A percentile compares a stretch with the other conserved stretches of the same genome.
phyloP scores from a whole-genome alignment of 2,329 filamentous ascomycete species.

The Paracorniculantispora psalliotae region DNA sequence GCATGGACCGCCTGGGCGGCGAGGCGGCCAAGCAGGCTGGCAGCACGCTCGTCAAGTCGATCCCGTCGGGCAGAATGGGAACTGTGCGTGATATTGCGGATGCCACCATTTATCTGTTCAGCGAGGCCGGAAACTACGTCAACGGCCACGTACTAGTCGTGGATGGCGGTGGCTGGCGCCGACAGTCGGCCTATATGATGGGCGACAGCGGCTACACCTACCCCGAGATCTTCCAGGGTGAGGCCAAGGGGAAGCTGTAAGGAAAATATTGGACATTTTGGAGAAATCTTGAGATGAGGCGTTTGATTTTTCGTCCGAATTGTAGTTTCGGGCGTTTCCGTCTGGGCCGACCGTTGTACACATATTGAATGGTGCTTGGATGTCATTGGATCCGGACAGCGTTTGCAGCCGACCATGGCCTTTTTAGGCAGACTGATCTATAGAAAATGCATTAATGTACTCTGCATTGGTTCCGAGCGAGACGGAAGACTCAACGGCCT shows the following conservation, averaged over 20 bases:
- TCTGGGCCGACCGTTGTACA: background rate
- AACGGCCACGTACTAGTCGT: conserved; percentile 79
- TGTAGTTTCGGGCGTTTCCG: background rate
- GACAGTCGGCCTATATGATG: conserved; percentile 41
- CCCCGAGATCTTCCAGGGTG: conserved; percentile 42
- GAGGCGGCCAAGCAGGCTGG: conserved; percentile 24
- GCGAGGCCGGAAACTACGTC: conserved; percentile 78
- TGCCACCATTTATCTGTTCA: conserved; percentile 84
- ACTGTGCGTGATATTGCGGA: conserved; percentile 85
- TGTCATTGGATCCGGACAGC: background rate
- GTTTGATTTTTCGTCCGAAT: background rate
- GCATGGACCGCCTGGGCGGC: conserved; percentile 59
- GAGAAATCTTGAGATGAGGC: background rate
- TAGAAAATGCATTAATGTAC: background rate
- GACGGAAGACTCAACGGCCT: background rate
- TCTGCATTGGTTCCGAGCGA: background rate
- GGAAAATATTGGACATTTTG: background rate
- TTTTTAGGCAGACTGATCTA: background rate
- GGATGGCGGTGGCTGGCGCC: conserved; percentile 56
- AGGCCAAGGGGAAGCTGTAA: conserved; percentile 37
- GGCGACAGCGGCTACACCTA: conserved; percentile 46
- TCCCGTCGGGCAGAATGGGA: conserved; percentile 75
- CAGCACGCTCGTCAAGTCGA: conserved; percentile 33
- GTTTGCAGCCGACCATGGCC: background rate
- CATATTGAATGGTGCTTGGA: background rate